phyloP scores from a whole-genome alignment of 164 flowering plant species.

The Magnolia changhungtana region DNA sequence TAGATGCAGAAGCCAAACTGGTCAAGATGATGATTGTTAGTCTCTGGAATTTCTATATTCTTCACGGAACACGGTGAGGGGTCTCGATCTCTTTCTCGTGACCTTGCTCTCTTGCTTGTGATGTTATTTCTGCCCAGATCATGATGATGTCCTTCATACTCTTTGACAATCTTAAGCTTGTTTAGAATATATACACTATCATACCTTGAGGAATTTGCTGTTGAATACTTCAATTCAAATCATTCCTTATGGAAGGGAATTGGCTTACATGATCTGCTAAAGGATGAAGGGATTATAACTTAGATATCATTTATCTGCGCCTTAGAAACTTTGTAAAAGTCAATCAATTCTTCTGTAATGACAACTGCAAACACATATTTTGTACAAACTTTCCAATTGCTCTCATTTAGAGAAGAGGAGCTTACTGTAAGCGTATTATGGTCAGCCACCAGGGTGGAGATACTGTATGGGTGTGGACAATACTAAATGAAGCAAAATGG shows the following conservation, averaged over 20 bases:
- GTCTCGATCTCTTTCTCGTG: constrained; percentile 24
- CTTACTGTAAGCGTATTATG: no score
- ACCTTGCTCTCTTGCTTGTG: constrained; percentile 2
- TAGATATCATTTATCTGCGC: no score
- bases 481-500: no score
- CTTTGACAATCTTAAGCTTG: background rate
- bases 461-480: no score
- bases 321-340: no score
- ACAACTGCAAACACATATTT: no score
- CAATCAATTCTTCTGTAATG: no score
- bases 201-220: background rate
- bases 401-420: no score
- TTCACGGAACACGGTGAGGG: constrained; percentile 28
- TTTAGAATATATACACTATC: background rate
- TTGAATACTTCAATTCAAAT: background rate
- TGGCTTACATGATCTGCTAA: background rate
- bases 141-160: background rate
- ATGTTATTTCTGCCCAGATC: background rate
- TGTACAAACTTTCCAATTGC: no score
- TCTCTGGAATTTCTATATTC: constrained; percentile 5
- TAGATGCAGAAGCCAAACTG: constrained; percentile 14
- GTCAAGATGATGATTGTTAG: constrained; percentile 13
- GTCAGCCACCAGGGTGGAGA: no score
- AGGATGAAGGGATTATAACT: background rate
- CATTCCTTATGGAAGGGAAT: background rate